Percentiles rank a stretch among this genome's conserved stretches.
These are phyloP conservation scores for Serendipita sp. DNA, from an alignment of 768 basidiomycete genomes.

Conservation along the genomic window DNA sequence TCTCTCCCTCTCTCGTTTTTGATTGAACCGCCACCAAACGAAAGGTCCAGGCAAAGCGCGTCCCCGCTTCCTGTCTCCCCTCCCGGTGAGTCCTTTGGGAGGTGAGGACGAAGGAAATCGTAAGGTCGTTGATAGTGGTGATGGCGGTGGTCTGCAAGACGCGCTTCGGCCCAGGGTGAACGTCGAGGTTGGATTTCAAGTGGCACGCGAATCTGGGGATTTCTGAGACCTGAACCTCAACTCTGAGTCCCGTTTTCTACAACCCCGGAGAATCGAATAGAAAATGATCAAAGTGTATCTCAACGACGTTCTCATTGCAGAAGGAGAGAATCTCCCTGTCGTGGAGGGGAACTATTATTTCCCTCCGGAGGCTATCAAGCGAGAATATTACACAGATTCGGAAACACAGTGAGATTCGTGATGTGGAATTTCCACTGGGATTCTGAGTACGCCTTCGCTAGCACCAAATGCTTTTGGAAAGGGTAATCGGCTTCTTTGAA, in stretches of 20 bases:
- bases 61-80: background rate
- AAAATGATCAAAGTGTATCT: background rate
- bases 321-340: background rate
- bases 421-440: slow-evolving; percentile 1
- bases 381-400: slow-evolving; percentile 33
- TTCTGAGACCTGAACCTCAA: too few species aligned
- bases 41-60: background rate
- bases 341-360: slow-evolving; percentile 50
- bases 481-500: slow-evolving; percentile 27
- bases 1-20: too few species aligned
- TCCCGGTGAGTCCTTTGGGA: background rate
- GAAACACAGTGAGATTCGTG: slow-evolving; percentile 29
- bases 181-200: too few species aligned
- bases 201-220: too few species aligned
- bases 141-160: background rate
- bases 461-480: slow-evolving; percentile 54
- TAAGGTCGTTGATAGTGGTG: background rate
- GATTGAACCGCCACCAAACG: background rate
- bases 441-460: slow-evolving; percentile 15
- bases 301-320: slow-evolving; percentile 3
- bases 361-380: slow-evolving; percentile 39
- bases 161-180: background rate
- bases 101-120: too few species aligned
- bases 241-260: too few species aligned
- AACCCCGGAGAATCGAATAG: background rate